Evolutionary conservation across 2,329 filamentous ascomycete species (phyloP).

Genomic region (Epichloe amarillans): DNA sequence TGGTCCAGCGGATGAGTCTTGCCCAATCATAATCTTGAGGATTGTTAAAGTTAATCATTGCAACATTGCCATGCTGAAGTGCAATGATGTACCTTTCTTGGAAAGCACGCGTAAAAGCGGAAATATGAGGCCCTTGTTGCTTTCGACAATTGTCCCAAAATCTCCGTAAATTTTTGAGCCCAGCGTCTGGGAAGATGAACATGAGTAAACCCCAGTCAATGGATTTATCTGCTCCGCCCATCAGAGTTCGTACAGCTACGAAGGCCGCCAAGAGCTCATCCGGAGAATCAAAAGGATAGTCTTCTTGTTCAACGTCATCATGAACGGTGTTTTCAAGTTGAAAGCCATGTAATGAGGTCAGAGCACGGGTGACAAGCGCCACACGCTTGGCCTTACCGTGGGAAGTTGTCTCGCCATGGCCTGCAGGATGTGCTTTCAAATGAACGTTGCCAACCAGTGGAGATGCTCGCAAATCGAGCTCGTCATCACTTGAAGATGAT

Average conservation of each 20-base stretch:
- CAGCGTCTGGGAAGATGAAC: slow-evolving; percentile 40
- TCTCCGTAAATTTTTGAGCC: slow-evolving; percentile 36
- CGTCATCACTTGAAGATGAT: slow-evolving; percentile 9
- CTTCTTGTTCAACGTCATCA: not conserved
- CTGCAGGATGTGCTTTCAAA: not conserved
- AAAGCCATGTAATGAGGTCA: slow-evolving; percentile 14
- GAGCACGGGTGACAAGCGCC: slow-evolving; percentile 14
- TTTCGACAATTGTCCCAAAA: slow-evolving; percentile 42
- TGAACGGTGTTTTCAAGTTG: not conserved
- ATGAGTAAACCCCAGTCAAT: slow-evolving; percentile 49
- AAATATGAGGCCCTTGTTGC: slow-evolving; percentile 38
- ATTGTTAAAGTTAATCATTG: slow-evolving; percentile 49
- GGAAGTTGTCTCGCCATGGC: not conserved
- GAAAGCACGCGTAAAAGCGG: slow-evolving; percentile 45
- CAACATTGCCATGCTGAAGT: slow-evolving; percentile 49
- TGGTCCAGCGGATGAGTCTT: slow-evolving; percentile 51
- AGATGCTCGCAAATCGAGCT: not conserved
- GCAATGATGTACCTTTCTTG: slow-evolving; percentile 52
- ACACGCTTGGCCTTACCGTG: slow-evolving; percentile 15
- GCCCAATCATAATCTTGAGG: slow-evolving; percentile 56
- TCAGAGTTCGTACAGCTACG: slow-evolving; percentile 41
- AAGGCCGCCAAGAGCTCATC: slow-evolving; percentile 40
- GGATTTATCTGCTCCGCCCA: slow-evolving; percentile 45
- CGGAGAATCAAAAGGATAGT: slow-evolving; percentile 8
- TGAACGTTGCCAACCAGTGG: not conserved